Conservation (phyloP, 371 early-diverging fungal species). For the Mucor velutinosus region DNA sequence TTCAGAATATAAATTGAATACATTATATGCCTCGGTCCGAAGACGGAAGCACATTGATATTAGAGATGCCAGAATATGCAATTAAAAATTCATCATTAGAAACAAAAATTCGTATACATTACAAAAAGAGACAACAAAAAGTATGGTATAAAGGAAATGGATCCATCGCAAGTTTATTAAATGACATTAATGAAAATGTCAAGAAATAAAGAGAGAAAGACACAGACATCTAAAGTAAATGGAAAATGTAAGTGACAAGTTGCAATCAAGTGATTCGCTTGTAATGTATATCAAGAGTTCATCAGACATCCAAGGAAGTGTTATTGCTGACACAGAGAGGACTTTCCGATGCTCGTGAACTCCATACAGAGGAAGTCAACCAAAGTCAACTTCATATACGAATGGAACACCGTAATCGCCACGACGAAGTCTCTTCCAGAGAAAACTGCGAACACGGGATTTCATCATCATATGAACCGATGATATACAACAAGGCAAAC, state of each 20-base stretch:
- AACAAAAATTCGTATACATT: conserved; percentile 9
- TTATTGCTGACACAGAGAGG: conserved; percentile 37
- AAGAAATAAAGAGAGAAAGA: conserved; percentile 4
- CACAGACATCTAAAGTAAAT: not conserved
- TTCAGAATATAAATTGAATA: conserved; percentile 36
- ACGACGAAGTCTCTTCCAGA: conserved; percentile 35
- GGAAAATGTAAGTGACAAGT: conserved; percentile 3
- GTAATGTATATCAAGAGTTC: not conserved
- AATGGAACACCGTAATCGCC: conserved; percentile 10
- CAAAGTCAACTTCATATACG: not conserved
- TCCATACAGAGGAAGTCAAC: not conserved
- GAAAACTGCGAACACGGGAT: conserved; percentile 47
- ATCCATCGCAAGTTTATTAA: conserved; percentile 1
- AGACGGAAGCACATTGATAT: conserved; percentile 37
- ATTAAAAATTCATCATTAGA: conserved; percentile 28
- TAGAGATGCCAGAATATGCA: conserved; percentile 42
- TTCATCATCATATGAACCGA: conserved; percentile 34
- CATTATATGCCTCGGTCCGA: conserved; percentile 35
- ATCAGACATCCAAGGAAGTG: conserved; percentile 47
- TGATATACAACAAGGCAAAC: not conserved
- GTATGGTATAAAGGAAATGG: not conserved
- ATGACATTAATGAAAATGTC: not conserved
- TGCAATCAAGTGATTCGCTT: not conserved
- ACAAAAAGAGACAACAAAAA: conserved; percentile 7
- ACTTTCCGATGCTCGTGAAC: conserved; percentile 6